phyloP scores from a whole-genome alignment of 192 early-diverging fungal species.

The Backusella macrospora region DNA sequence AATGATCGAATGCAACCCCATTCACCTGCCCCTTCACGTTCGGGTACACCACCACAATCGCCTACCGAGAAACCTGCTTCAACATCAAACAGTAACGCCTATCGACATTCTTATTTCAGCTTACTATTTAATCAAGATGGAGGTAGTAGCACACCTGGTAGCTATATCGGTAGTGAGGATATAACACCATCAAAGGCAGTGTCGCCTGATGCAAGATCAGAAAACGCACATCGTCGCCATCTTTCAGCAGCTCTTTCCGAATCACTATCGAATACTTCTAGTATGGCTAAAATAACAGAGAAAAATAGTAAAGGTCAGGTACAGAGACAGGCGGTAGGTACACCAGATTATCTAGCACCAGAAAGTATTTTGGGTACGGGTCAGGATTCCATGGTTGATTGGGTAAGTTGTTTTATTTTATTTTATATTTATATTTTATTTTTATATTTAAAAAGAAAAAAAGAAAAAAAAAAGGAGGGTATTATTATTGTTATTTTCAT shows the following conservation, averaged over 20 bases:
- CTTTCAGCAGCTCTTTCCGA: conserved; percentile 12
- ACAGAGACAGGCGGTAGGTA: conserved; percentile 58
- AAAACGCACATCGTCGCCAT: not conserved
- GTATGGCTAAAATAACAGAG: not conserved
- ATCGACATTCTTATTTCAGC: conserved; percentile 44
- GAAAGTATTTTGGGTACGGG: conserved; percentile 87
- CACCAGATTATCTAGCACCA: conserved; percentile 88
- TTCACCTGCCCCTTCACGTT: conserved; percentile 38
- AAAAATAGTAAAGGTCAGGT: not conserved
- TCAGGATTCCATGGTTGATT: conserved; percentile 87
- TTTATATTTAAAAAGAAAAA: not conserved
- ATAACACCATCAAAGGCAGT: not conserved
- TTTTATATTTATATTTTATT: not conserved
- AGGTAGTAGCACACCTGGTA: conserved; percentile 42
- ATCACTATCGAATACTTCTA: conserved; percentile 6
- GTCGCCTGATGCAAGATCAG: not conserved
- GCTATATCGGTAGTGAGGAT: conserved; percentile 29
- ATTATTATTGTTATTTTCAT: not conserved
- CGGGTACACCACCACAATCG: conserved; percentile 38
- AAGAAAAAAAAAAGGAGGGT: not conserved
- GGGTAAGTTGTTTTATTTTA: conserved; percentile 55
- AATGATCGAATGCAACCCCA: conserved; percentile 12
- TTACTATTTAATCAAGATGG: conserved; percentile 47
- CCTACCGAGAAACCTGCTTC: conserved; percentile 5
- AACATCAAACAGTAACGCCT: conserved; percentile 23